A percentile compares a stretch with the other conserved stretches of the same genome.
These are phyloP conservation scores for Lactarius sanguifluus DNA, from an alignment of 768 basidiomycete species.

Conservation along the genomic window DNA sequence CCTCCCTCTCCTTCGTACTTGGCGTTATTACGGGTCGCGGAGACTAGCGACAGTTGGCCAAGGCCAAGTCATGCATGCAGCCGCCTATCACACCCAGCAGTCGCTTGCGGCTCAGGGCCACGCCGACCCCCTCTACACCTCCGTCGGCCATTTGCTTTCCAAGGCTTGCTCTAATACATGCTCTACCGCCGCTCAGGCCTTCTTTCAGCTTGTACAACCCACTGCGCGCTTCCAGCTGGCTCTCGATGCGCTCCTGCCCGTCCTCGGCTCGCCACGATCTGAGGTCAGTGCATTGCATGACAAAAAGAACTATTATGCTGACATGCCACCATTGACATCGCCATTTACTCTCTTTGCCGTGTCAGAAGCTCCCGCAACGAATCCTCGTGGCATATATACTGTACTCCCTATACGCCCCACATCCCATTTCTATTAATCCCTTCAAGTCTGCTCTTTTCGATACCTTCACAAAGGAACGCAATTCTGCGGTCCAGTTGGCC, in stretches of 20 bases:
- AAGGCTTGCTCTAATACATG: constrained; percentile 70
- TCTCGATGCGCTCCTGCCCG: constrained; percentile 75
- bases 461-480: constrained; percentile 67
- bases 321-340: not conserved
- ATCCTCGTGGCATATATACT: constrained; percentile 79
- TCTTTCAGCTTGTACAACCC: constrained; percentile 71
- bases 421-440: constrained; percentile 78
- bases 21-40: not conserved
- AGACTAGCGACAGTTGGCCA: constrained; percentile 17
- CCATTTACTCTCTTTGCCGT: not conserved
- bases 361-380: constrained; percentile 59
- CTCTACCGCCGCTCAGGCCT: constrained; percentile 74
- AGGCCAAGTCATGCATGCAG: constrained; percentile 34
- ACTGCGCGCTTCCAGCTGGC: constrained; percentile 80
- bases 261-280: constrained; percentile 48
- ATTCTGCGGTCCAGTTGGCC: constrained; percentile 55
- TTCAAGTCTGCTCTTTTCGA: constrained; percentile 73
- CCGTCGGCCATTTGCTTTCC: constrained; percentile 65
- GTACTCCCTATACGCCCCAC: constrained; percentile 76
- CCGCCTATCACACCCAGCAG: constrained; percentile 38
- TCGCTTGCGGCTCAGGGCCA: constrained; percentile 36
- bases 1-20: not conserved
- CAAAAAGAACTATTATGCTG: not conserved
- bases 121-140: constrained; percentile 55
- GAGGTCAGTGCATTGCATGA: constrained; percentile 22